Evolutionary conservation across 2,329 filamentous ascomycete species (phyloP), one percentile per base, ranked within the genome.

Genomic region (Ophiostoma sp.): DNA sequence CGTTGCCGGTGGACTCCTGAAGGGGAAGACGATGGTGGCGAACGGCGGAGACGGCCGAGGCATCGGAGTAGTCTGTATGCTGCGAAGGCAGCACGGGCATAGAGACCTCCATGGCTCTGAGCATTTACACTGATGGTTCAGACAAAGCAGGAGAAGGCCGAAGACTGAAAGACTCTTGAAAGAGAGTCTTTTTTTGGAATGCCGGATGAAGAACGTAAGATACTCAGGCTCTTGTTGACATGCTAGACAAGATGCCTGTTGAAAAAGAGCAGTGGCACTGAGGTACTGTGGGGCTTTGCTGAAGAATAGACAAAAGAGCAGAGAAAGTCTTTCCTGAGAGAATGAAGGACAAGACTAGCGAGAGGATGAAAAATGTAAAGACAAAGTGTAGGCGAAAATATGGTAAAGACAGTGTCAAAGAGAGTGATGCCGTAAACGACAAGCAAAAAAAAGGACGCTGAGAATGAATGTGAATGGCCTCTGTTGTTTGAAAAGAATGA

Each of bases 1-100:
- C 81, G 79, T 89, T 89, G 77, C 85, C 84, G 15, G 83, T 86
- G 25, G 85, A 84, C 77, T 89, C 87, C 73, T 85, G 82, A 50
- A 89, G 82, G 39, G 87, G 87, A 74, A 84, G 81, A 74, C 85
- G 78, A 76, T 82, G 81, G 76, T 85, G 83, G 72, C 85, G 83
- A 72, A 80, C 78, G 76, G 87, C 86, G 76, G 81, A 81, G 50
- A 83, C 77, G 77, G 86, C 79, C 5, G 82, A 79, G 75, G 83
- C 79, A 17, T 82, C 80, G 74, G 83, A 81, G 71, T 85, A 85
- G 78, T 84, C 87, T 77, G 72, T 28, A 71, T 84, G 83, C 78
- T 88, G 86, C 70, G 85, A 85, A 69, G 86, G 83, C 76, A 87
- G 81, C 75, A 87, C 82, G 57, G 85, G 84, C 76, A 84, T 82